phyloP scores from a whole-genome alignment of 176 grass and related monocot species.

The Cenchrus fungigraminus region DNA sequence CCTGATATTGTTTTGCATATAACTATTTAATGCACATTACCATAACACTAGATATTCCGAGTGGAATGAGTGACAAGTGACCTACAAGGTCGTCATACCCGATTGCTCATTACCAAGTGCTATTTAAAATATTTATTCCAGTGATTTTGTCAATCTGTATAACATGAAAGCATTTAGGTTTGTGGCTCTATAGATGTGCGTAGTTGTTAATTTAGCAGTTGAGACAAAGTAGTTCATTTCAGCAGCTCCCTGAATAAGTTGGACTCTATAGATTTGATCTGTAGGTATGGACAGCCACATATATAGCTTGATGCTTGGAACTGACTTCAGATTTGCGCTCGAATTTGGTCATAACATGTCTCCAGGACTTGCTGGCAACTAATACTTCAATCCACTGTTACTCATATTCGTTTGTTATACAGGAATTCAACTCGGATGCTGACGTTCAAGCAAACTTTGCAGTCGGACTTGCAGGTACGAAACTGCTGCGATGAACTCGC shows the following conservation, averaged over 20 bases:
- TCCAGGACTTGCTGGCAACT: not conserved
- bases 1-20: no score
- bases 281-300: not conserved
- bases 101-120: not conserved
- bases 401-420: not conserved
- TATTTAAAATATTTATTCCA: not conserved
- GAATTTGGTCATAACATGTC: not conserved
- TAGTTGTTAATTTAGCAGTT: slow-evolving; percentile 15
- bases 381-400: not conserved
- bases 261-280: not conserved
- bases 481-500: not conserved
- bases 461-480: slow-evolving; percentile 47
- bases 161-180: not conserved
- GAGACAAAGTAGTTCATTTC: not conserved
- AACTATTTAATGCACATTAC: not conserved
- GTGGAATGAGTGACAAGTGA: not conserved
- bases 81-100: not conserved
- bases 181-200: not conserved
- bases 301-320: not conserved
- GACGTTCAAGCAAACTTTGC: slow-evolving; percentile 57
- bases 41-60: not conserved
- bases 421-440: slow-evolving; percentile 47
- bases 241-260: not conserved
- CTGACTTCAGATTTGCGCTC: not conserved
- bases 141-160: not conserved